phyloP scores from a whole-genome alignment of 345 rosid genomes.

The Lenwebbia sp. region DNA sequence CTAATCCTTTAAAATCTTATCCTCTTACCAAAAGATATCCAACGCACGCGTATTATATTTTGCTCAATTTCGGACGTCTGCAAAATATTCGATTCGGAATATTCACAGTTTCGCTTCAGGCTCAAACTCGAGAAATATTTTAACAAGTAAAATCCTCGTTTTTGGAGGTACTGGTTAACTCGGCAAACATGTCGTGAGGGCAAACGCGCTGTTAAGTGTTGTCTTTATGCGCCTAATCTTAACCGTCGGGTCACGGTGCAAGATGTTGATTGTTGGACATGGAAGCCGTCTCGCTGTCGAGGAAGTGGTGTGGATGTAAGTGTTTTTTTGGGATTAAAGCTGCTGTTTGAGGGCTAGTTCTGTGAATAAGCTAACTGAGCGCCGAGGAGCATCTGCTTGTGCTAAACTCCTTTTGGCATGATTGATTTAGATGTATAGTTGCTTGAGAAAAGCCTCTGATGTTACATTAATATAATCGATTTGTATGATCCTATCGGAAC shows the following conservation, averaged over 20 bases:
- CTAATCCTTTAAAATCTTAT: no score
- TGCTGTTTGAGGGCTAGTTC: background rate
- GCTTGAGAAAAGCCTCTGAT: background rate
- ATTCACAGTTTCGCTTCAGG: no score
- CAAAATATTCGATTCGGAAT: no score
- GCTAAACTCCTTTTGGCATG: background rate
- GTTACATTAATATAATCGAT: background rate
- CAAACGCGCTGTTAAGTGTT: conserved; percentile 6
- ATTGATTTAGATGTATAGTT: no score
- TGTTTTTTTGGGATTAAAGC: background rate
- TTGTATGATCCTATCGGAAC: background rate
- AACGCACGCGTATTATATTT: no score
- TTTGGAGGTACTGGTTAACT: conserved; percentile 34
- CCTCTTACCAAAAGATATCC: no score
- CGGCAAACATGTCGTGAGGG: conserved; percentile 24
- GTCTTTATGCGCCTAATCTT: no score
- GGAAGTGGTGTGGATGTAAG: background rate
- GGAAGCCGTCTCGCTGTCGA: background rate
- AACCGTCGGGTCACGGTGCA: no score
- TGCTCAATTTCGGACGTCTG: no score
- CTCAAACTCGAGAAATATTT: no score
- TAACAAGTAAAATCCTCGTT: conserved; percentile 17
- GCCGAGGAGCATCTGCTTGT: background rate
- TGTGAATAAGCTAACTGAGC: no score
- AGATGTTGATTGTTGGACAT: no score